Conservation (phyloP, 441 rosid genomes). For the Francoa sonchifolia region DNA sequence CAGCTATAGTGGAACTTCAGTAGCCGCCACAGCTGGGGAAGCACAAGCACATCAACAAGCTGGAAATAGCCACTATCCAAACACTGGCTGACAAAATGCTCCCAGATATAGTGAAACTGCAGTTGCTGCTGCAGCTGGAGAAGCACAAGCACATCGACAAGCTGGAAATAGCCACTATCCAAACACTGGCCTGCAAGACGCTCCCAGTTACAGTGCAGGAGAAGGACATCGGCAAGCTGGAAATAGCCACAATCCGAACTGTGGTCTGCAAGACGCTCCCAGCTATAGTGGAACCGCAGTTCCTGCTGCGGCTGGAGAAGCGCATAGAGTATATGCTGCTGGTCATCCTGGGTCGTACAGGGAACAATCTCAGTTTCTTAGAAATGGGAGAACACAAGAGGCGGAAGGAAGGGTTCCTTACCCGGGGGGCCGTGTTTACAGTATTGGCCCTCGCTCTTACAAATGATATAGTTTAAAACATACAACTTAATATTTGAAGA, state of each 20-base stretch:
- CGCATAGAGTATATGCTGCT: conserved; percentile 1
- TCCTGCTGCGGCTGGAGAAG: conserved; percentile 1
- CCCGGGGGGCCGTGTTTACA: conserved; percentile 15
- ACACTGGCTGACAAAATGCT: no score
- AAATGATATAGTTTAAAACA: no score
- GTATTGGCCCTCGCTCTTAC: conserved; percentile 6
- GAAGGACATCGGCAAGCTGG: no score
- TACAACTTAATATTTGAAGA: no score
- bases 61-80: conserved; percentile 1
- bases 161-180: conserved; percentile 1
- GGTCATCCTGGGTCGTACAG: conserved; percentile 6
- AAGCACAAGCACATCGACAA: no score
- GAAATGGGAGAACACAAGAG: conserved; percentile 3
- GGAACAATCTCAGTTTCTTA: conserved; percentile 8
- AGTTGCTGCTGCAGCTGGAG: no score
- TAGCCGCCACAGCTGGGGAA: no score
- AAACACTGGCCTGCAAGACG: neutral
- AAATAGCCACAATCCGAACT: no score
- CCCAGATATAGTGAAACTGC: no score
- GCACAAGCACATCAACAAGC: no score
- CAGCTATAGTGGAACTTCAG: no score
- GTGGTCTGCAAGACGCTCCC: conserved; percentile 9
- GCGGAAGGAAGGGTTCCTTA: conserved; percentile 14
- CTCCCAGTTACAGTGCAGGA: no score
- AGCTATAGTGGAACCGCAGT: conserved; percentile 7